Percentiles rank a stretch among this genome's conserved stretches.
Conservation (phyloP, 2,329 filamentous ascomycete genomes). For the Dactylellina parvicollis region DNA sequence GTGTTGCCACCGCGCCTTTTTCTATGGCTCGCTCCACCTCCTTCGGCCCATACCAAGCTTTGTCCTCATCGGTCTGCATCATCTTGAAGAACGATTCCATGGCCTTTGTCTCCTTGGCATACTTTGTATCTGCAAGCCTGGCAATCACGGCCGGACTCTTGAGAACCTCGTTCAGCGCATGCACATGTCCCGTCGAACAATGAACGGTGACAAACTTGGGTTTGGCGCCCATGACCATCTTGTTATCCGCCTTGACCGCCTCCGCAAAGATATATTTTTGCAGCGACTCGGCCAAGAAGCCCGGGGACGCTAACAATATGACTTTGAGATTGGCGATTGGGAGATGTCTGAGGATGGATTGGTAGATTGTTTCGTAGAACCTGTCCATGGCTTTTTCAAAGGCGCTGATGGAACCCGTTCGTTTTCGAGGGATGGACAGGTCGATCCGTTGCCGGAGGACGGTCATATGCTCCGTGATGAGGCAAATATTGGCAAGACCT, state of each 20-base stretch:
- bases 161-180: constrained; percentile 87
- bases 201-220: constrained; percentile 78
- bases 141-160: constrained; percentile 80
- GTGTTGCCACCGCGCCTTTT: constrained; percentile 85
- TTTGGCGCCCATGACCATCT: constrained; percentile 72
- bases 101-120: constrained; percentile 80
- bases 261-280: constrained; percentile 74
- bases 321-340: constrained; percentile 77
- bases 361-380: constrained; percentile 81
- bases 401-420: constrained; percentile 63
- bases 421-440: constrained; percentile 73
- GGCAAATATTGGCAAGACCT: constrained; percentile 78
- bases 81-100: constrained; percentile 86
- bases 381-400: constrained; percentile 73
- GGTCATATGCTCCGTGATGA: constrained; percentile 82
- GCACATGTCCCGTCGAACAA: constrained; percentile 83
- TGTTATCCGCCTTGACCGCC: constrained; percentile 75
- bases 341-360: constrained; percentile 79
- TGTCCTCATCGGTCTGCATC: constrained; percentile 83
- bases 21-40: constrained; percentile 85
- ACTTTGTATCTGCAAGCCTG: constrained; percentile 86
- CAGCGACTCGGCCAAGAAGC: constrained; percentile 85
- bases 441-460: constrained; percentile 77
- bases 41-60: constrained; percentile 86
- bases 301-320: constrained; percentile 85